Evolutionary conservation across 768 basidiomycete genomes (phyloP), one percentile per base, ranked within the genome.

Genomic region (Rossbeevera mucosa): DNA sequence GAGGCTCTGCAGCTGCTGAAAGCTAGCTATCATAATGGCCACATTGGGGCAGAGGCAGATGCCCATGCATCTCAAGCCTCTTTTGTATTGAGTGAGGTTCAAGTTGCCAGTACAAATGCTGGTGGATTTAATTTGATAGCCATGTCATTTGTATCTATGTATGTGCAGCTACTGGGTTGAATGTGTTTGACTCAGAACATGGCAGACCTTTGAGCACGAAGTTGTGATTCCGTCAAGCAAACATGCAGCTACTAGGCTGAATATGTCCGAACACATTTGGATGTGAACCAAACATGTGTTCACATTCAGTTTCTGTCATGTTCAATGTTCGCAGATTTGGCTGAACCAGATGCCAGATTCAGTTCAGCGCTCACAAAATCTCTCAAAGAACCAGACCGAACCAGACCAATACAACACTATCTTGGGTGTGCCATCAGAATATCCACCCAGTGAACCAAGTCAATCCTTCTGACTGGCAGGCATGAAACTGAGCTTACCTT

Each of bases 401-500:
- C 21, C 41, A 13, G 20, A 42, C 41, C 21, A 21, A 21, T 20
- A 1, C 41, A 42, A 2, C 41, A 42, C 41, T 42, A 42, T 97
- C 59, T 82, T 85, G 59, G 94, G 94, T 92, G 59, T 65, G 80
- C 73, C 38, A 53, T 53, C 20, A 30, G 20, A 22, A 43, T 22
- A 28, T 43, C 45, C n/a, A 25, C 21, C 20, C 5, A 47, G 40
- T 51, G 48, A 42, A 52, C 48, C 51, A 50, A 59, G 18, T n/a
- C 11, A 5, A 22, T 44, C 30, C 11, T n/a, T 38, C 36, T 16
- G n/a, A 14, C 29, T 8, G 47, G 44, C 31, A 94, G 94, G 96
- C 68, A 76, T 95, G 74, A 91, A 90, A 71, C 79, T 98, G 72
- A 81, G 68, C 83, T 58, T 97, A 97, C 79, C 90, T 99, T 64